phyloP scores from a whole-genome alignment of 1,139 yeast genomes.

The Meyerozyma carpophila region DNA sequence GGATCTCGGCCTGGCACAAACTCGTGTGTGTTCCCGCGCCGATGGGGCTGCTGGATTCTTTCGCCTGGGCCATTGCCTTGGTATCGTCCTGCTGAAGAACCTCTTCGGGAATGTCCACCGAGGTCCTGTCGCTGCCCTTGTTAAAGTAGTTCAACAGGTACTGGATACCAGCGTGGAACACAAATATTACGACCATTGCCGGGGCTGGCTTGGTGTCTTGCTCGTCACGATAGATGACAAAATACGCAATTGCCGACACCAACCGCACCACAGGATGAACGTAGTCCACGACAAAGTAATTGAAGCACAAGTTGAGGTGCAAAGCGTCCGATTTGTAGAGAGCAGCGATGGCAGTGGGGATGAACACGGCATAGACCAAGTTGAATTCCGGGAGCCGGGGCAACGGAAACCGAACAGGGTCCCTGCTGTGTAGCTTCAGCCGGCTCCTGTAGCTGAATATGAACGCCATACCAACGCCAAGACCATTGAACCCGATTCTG shows the following conservation, averaged over 20 bases:
- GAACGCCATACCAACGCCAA: constrained; percentile 29
- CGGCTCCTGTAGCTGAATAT: constrained; percentile 23
- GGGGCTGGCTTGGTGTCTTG: not conserved
- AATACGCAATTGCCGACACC: constrained; percentile 25
- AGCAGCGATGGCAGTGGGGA: constrained; percentile 25
- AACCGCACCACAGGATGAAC: constrained; percentile 27
- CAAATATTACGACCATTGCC: not conserved
- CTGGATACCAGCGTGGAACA: not conserved
- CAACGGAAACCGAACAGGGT: constrained; percentile 9
- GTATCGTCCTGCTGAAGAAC: constrained; percentile 14
- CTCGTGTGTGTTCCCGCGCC: constrained; percentile 11
- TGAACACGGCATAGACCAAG: constrained; percentile 27
- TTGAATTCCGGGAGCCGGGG: constrained; percentile 37
- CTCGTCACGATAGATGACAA: constrained; percentile 1
- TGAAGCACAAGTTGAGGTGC: constrained; percentile 30
- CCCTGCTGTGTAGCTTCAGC: constrained; percentile 11
- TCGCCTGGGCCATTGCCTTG: constrained; percentile 11
- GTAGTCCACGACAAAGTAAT: constrained; percentile 31
- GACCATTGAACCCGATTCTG: constrained; percentile 28
- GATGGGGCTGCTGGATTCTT: constrained; percentile 2
- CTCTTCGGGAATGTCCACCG: constrained; percentile 13
- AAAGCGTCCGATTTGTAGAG: constrained; percentile 19
- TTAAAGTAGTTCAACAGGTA: constrained; percentile 25
- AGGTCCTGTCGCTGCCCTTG: constrained; percentile 16
- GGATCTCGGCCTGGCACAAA: constrained; percentile 33